phyloP scores from a whole-genome alignment of 2,329 filamentous ascomycete species.

The Neophaeococcomyces mojaviensis region DNA sequence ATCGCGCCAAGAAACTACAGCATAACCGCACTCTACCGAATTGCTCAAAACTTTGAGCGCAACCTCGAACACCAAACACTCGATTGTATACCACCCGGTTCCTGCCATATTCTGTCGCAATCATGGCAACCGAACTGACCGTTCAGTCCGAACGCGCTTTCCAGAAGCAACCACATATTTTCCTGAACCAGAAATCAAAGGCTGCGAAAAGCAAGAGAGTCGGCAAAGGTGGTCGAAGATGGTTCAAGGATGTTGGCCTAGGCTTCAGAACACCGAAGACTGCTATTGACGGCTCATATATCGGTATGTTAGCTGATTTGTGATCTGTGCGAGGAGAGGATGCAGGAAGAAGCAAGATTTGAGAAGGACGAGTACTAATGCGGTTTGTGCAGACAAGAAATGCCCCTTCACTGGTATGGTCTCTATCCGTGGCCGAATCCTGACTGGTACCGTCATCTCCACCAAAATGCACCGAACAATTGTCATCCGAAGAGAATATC shows the following conservation, averaged over 20 bases:
- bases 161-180: slow-evolving; percentile 99
- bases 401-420: slow-evolving; percentile 99
- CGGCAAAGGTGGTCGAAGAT: slow-evolving; percentile 90
- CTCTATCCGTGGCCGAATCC: slow-evolving; percentile 99
- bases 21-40: neutral
- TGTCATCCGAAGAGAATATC: slow-evolving; percentile 99
- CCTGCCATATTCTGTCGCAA: slow-evolving; percentile 40
- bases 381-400: slow-evolving; percentile 78
- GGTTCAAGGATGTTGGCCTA: slow-evolving; percentile 99
- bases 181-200: slow-evolving; percentile 94
- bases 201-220: slow-evolving; percentile 69
- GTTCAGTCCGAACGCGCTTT: slow-evolving; percentile 99
- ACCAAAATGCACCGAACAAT: slow-evolving; percentile 99
- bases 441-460: slow-evolving; percentile 96
- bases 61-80: neutral
- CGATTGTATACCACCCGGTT: slow-evolving; percentile 19
- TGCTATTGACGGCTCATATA: slow-evolving; percentile 98
- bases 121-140: slow-evolving; percentile 96
- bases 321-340: neutral
- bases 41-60: slow-evolving; percentile 7
- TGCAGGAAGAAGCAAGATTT: neutral
- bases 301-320: slow-evolving; percentile 60
- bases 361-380: slow-evolving; percentile 1
- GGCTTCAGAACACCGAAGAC: slow-evolving; percentile 98
- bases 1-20: slow-evolving; percentile 3